phyloP scores from a whole-genome alignment of 805 yeast species.

The Yarrowia yakushimensis region DNA sequence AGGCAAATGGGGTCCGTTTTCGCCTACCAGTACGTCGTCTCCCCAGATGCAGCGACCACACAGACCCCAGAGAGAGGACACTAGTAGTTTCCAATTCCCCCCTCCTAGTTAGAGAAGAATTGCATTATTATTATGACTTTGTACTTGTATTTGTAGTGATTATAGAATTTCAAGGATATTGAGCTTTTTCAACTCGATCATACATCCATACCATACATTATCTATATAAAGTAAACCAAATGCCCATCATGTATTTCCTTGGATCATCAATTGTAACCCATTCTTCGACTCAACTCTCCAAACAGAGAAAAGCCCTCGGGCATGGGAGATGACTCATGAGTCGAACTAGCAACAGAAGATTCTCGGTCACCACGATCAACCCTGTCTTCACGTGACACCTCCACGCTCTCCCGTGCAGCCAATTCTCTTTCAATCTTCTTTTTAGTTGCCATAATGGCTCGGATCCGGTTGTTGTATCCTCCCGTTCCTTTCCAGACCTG shows the following conservation, averaged over 20 bases:
- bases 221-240: no score
- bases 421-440: slow-evolving; percentile 28
- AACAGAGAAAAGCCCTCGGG: slow-evolving; percentile 11
- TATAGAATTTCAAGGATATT: no score
- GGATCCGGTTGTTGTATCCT: slow-evolving; percentile 26
- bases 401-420: not conserved
- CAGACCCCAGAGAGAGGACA: not conserved
- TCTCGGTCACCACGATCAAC: not conserved
- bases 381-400: not conserved
- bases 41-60: not conserved
- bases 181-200: no score
- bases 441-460: slow-evolving; percentile 31
- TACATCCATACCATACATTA: no score
- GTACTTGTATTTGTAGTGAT: no score
- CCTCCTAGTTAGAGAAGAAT: not conserved
- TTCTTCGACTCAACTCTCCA: slow-evolving; percentile 9
- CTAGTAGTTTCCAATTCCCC: slow-evolving; percentile 2
- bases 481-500: slow-evolving; percentile 35
- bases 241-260: no score
- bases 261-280: slow-evolving; percentile 21
- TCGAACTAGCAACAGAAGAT: not conserved
- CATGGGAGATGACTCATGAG: not conserved
- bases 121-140: no score
- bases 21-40: not conserved
- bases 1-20: slow-evolving; percentile 3